These are phyloP conservation scores for Aspergillus oerlinghausenensis DNA, from an alignment of 2,329 filamentous ascomycete species.

Conservation along the genomic window DNA sequence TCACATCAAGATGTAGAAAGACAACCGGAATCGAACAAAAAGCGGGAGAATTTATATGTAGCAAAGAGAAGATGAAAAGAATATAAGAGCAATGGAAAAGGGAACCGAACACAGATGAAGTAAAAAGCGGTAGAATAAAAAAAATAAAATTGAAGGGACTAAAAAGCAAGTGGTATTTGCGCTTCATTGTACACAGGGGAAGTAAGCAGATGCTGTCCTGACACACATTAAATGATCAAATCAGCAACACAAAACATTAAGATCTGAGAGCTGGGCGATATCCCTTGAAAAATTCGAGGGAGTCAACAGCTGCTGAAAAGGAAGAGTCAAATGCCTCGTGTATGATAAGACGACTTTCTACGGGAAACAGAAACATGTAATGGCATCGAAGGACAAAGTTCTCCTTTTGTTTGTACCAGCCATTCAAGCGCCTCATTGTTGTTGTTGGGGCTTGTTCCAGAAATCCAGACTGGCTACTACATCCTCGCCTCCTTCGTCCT, in stretches of 20 bases:
- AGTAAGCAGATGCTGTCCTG: constrained; percentile 10
- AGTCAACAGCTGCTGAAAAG: constrained; percentile 1
- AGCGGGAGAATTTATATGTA: constrained; percentile 1
- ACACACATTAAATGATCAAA: constrained; percentile 12
- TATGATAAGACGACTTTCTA: constrained; percentile 12
- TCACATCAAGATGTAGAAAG: not conserved
- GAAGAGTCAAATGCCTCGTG: constrained; percentile 14
- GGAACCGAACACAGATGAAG: constrained; percentile 9
- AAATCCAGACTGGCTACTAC: constrained; percentile 94
- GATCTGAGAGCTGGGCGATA: not conserved
- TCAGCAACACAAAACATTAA: constrained; percentile 11
- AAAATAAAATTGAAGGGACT: constrained; percentile 19
- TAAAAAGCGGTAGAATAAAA: constrained; percentile 11
- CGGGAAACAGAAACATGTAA: constrained; percentile 9
- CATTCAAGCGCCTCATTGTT: constrained; percentile 15
- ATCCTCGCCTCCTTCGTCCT: constrained; percentile 91
- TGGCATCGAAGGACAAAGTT: constrained; percentile 3
- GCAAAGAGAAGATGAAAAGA: constrained; percentile 5
- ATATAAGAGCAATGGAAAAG: constrained; percentile 9
- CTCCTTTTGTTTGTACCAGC: constrained; percentile 3
- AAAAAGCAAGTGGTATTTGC: constrained; percentile 36
- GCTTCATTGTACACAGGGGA: constrained; percentile 38
- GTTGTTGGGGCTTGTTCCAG: constrained; percentile 62
- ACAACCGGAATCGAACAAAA: not conserved
- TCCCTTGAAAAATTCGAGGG: not conserved